Evolutionary conservation across 164 flowering plant genomes (phyloP).

Genomic region (Magnolia officinalis): DNA sequence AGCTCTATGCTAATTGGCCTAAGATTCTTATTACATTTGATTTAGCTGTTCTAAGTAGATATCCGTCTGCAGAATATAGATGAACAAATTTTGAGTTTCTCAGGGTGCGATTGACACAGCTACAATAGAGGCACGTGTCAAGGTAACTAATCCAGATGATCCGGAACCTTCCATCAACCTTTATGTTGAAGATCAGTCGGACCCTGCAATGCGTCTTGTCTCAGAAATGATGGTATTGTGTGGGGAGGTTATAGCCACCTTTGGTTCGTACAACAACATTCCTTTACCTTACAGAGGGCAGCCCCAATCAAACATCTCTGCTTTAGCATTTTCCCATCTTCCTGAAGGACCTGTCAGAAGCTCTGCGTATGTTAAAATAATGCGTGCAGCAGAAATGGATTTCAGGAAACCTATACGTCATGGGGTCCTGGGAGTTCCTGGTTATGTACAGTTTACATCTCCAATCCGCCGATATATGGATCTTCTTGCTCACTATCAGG

Average conservation of each 20-base stretch:
- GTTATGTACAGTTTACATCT: slow-evolving; percentile 97
- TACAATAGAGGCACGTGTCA: slow-evolving; percentile 74
- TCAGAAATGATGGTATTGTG: slow-evolving; percentile 97
- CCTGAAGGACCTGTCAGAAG: slow-evolving; percentile 96
- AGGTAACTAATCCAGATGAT: slow-evolving; percentile 80
- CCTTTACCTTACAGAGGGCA: slow-evolving; percentile 96
- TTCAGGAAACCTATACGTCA: slow-evolving; percentile 83
- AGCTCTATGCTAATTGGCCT: no score
- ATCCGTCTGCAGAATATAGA: not conserved
- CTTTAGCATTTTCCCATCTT: slow-evolving; percentile 75
- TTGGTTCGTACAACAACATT: slow-evolving; percentile 66
- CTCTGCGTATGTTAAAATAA: slow-evolving; percentile 63
- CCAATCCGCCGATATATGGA: slow-evolving; percentile 96
- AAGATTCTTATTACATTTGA: no score
- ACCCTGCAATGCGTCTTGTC: slow-evolving; percentile 93
- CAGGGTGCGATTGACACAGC: slow-evolving; percentile 87
- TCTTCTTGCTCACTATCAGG: slow-evolving; percentile 95
- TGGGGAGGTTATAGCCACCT: slow-evolving; percentile 83
- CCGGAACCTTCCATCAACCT: slow-evolving; percentile 82
- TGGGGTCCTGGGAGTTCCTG: slow-evolving; percentile 85
- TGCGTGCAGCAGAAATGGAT: slow-evolving; percentile 94
- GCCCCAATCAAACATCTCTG: slow-evolving; percentile 73
- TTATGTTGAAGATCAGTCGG: slow-evolving; percentile 88
- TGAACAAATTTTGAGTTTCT: not conserved
- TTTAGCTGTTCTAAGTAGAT: no score